phyloP scores from a whole-genome alignment of 805 yeast genomes.

The Ogataea glucozyma region DNA sequence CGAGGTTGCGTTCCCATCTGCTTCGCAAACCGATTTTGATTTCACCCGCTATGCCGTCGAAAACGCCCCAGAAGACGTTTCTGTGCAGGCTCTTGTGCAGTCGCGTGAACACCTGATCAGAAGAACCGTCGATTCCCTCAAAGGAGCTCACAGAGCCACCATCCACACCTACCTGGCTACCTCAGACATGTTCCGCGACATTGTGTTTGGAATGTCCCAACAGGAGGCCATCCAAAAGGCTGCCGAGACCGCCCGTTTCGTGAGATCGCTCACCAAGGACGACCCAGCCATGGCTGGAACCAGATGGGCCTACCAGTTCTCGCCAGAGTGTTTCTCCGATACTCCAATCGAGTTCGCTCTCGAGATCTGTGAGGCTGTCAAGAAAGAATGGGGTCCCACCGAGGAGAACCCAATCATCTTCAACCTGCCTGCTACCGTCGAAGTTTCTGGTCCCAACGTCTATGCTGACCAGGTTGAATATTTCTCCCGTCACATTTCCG shows the following conservation, averaged over 20 bases:
- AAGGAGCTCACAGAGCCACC: constrained; percentile 72
- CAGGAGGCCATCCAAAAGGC: constrained; percentile 70
- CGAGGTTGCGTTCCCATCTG: constrained; percentile 80
- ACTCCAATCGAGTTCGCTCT: constrained; percentile 74
- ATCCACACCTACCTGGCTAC: constrained; percentile 77
- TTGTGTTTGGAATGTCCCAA: constrained; percentile 71
- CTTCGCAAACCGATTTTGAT: constrained; percentile 81
- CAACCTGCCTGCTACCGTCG: constrained; percentile 81
- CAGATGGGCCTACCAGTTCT: constrained; percentile 69
- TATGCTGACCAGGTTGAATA: constrained; percentile 83
- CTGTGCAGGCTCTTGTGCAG: constrained; percentile 72
- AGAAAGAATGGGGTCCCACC: constrained; percentile 78
- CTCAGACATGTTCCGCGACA: constrained; percentile 71
- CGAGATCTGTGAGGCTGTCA: constrained; percentile 78
- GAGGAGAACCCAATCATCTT: constrained; percentile 71
- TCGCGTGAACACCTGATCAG: constrained; percentile 73
- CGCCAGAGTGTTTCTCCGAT: constrained; percentile 78
- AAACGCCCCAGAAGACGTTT: constrained; percentile 73
- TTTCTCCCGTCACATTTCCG: constrained; percentile 64
- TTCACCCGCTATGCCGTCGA: constrained; percentile 79
- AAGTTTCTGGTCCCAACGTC: constrained; percentile 71
- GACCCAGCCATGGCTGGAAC: constrained; percentile 66
- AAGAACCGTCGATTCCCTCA: constrained; percentile 71
- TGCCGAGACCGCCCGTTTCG: constrained; percentile 67
- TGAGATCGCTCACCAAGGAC: constrained; percentile 70